phyloP scores from a whole-genome alignment of 805 yeast species.

The Metschnikowia lachancei region DNA sequence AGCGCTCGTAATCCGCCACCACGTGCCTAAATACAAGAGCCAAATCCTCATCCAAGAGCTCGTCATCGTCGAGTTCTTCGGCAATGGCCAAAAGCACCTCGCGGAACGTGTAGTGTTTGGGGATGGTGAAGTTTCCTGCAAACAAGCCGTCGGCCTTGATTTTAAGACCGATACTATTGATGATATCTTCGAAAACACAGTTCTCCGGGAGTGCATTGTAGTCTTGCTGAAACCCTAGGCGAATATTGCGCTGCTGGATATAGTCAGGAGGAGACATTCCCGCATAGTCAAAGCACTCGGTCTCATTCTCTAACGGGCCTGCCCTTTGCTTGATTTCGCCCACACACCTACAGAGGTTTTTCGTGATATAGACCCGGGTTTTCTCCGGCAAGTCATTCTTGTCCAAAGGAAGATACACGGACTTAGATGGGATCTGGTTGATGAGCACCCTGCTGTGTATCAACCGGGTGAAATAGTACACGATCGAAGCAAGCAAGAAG shows the following conservation, averaged over 20 bases:
- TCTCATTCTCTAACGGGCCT: constrained; percentile 32
- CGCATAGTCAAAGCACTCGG: constrained; percentile 33
- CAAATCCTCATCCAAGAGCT: constrained; percentile 10
- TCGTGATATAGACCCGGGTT: constrained; percentile 26
- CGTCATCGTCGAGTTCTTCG: constrained; percentile 15
- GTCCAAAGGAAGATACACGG: constrained; percentile 67
- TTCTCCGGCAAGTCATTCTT: constrained; percentile 42
- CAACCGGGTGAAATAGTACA: constrained; percentile 59
- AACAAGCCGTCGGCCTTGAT: constrained; percentile 48
- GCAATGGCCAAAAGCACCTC: constrained; percentile 41
- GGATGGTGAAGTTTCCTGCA: constrained; percentile 35
- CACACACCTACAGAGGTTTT: constrained; percentile 27
- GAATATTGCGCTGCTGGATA: constrained; percentile 32
- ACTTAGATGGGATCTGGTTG: constrained; percentile 65
- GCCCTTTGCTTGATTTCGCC: constrained; percentile 33
- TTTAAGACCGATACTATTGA: constrained; percentile 59
- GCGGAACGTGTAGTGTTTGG: constrained; percentile 40
- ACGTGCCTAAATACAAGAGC: constrained; percentile 21
- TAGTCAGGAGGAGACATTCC: constrained; percentile 44
- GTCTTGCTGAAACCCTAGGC: constrained; percentile 21
- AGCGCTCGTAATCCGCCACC: constrained; percentile 58
- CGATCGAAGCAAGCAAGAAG: constrained; percentile 49
- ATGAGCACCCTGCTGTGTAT: constrained; percentile 55
- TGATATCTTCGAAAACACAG: constrained; percentile 50
- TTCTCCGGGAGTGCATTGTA: constrained; percentile 28